Conservation (phyloP, 129 eudicot genomes). For the Helianthus tuberosus region DNA sequence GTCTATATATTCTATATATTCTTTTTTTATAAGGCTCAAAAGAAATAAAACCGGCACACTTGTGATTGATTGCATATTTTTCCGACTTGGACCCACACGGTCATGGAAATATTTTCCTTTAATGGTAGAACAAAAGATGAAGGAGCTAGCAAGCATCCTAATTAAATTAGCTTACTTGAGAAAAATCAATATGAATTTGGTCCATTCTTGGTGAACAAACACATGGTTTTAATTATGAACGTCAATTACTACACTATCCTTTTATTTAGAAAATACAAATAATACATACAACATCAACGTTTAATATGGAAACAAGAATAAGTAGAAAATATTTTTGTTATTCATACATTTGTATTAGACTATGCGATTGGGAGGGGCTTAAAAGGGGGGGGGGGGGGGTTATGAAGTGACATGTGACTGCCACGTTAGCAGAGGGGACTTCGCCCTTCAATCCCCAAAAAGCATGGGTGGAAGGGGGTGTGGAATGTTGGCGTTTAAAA, state of each 20-base stretch:
- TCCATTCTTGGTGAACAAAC: constrained; percentile 15
- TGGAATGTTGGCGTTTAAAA: no score
- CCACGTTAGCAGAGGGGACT: no score
- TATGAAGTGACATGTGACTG: no score
- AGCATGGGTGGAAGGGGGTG: no score
- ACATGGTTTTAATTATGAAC: not conserved
- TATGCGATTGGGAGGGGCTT: no score
- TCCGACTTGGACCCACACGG: not conserved
- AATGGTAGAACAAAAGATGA: not conserved
- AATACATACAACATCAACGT: not conserved
- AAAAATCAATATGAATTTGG: not conserved
- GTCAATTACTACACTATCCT: not conserved
- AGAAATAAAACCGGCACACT: not conserved
- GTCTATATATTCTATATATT: not conserved
- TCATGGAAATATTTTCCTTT: not conserved
- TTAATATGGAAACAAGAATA: not conserved
- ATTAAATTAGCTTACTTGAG: not conserved
- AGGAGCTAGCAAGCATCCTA: not conserved
- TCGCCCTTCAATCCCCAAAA: no score
- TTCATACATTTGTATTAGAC: no score
- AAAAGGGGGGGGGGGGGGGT: no score
- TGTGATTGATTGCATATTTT: not conserved
- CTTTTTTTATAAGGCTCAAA: constrained; percentile 6
- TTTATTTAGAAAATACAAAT: not conserved
- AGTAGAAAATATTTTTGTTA: not conserved